Base-by-base conservation (phyloP, 1,284 basidiomycete genomes). In the Ceratobasidium sp. region DNA sequence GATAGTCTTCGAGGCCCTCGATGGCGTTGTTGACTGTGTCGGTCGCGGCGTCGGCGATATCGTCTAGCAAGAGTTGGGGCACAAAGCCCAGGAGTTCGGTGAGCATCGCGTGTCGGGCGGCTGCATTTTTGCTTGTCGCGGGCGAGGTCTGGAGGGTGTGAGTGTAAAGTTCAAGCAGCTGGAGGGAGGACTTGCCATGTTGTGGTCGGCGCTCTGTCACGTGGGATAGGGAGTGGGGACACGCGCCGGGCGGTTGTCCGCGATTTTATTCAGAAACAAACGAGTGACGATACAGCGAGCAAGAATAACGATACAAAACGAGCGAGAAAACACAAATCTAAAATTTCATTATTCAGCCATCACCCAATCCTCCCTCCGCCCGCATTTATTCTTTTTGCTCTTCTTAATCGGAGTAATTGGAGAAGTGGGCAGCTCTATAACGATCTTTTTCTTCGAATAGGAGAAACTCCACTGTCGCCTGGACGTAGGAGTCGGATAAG, bases 31-130 rank as follows among this genome's bases (percentile, higher is more conserved):
- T 66, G 55, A 81, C 69, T 12, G 80, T 79, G 49, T 80, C 78
- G 23, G 78, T 69, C 4, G 79, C 78, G 66, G 80, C 78, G 55
- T 81, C 79, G 42, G 79, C 77, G 13, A 80, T 56, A 46, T 81
- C 81, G 58, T 81, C 81, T 49, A 81, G 79, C 53, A 81, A 66
- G 20, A 80, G 72, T 58, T 81, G 80, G 10, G 80, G 80, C 26
- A 79, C 61, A 53, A 80, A 81, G 4, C 80, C 80, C 0, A 80
- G 77, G 20, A 80, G 76, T 66, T 81, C 81, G 9, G 80, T 76
- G 49, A 81, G 73, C 49, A 80, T 63, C 6, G 77, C 58, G 42
- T 76, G 44, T 20, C 56, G 77, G 28, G 66, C 73, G 1, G 33
- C 33, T n/a, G 63, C 63, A 66, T 66, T 66, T 12, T 46, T 66